Evolutionary conservation across 495 filamentous ascomycete genomes (phyloP).

Genomic region (Penicillium soppii): DNA sequence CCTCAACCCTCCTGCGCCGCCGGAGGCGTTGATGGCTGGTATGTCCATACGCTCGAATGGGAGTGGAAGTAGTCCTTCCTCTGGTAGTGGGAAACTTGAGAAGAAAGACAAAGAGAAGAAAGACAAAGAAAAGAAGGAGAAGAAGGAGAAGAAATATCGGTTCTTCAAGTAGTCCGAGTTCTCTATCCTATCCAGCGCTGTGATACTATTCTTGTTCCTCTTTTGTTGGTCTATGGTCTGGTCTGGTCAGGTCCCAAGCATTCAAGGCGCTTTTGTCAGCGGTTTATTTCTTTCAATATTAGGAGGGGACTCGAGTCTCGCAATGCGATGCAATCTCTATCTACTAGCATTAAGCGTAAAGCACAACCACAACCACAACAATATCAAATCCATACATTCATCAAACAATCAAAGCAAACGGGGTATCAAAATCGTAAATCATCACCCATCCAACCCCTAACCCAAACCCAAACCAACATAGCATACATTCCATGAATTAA

Average conservation of each 20-base stretch:
- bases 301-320: too few species aligned
- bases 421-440: too few species aligned
- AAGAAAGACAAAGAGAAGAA: conserved; percentile 48
- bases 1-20: conserved; percentile 43
- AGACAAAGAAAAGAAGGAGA: too few species aligned
- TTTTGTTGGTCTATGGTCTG: conserved; percentile 13
- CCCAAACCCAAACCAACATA: too few species aligned
- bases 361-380: too few species aligned
- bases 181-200: conserved; percentile 26
- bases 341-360: too few species aligned
- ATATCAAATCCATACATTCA: too few species aligned
- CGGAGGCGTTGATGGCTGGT: conserved; percentile 54
- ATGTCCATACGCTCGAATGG: conserved; percentile 56
- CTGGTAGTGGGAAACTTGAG: conserved; percentile 26
- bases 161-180: conserved; percentile 63
- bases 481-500: too few species aligned
- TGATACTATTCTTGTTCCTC: conserved; percentile 38
- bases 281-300: conserved; percentile 7
- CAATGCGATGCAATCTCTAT: not conserved
- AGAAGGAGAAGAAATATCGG: conserved; percentile 69
- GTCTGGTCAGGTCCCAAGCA: conserved; percentile 15
- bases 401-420: too few species aligned
- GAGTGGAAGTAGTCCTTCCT: conserved; percentile 31
- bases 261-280: conserved; percentile 16
- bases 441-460: too few species aligned